Conservation (phyloP, 78 protist species). For the Emiliania huxleyi region DNA sequence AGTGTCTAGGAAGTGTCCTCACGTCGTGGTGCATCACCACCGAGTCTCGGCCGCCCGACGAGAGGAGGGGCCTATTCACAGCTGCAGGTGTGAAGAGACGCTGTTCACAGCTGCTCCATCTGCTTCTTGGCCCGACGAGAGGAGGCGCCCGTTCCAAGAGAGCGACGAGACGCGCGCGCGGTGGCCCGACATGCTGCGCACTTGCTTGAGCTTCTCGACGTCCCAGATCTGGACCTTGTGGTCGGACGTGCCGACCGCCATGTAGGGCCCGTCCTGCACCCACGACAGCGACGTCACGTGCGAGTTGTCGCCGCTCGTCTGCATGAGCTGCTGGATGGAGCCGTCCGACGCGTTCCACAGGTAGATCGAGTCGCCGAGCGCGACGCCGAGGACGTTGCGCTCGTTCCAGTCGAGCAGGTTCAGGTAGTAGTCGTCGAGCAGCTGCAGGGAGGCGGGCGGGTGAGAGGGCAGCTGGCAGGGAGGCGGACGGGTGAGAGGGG, state of each 20-base stretch:
- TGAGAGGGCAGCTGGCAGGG: slow-evolving; percentile 67
- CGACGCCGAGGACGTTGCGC: slow-evolving; percentile 91
- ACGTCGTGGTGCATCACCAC: too few species aligned
- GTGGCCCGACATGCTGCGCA: slow-evolving; percentile 94
- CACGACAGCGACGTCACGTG: slow-evolving; percentile 85
- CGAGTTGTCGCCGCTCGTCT: slow-evolving; percentile 47
- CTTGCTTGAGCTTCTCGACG: slow-evolving; percentile 49
- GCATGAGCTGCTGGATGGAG: slow-evolving; percentile 67
- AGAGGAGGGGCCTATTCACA: too few species aligned
- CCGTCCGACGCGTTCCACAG: slow-evolving; percentile 97
- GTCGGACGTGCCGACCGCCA: slow-evolving; percentile 95
- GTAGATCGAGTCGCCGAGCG: slow-evolving; percentile 90
- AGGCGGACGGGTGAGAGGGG: slow-evolving; percentile 73
- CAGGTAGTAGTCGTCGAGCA: slow-evolving; percentile 95
- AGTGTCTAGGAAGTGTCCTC: too few species aligned
- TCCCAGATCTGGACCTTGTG: slow-evolving; percentile 93
- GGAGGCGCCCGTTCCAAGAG: slow-evolving; percentile 93
- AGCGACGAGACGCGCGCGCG: slow-evolving; percentile 89
- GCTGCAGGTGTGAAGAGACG: too few species aligned
- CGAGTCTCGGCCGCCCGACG: too few species aligned
- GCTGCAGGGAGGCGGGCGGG: slow-evolving; percentile 74
- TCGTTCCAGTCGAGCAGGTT: slow-evolving; percentile 96
- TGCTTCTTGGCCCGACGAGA: slow-evolving; percentile 91
- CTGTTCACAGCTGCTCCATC: too few species aligned
- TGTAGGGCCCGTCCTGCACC: slow-evolving; percentile 73